Conservation (phyloP, 495 filamentous ascomycete genomes). For the Podospora fimiseda region DNA sequence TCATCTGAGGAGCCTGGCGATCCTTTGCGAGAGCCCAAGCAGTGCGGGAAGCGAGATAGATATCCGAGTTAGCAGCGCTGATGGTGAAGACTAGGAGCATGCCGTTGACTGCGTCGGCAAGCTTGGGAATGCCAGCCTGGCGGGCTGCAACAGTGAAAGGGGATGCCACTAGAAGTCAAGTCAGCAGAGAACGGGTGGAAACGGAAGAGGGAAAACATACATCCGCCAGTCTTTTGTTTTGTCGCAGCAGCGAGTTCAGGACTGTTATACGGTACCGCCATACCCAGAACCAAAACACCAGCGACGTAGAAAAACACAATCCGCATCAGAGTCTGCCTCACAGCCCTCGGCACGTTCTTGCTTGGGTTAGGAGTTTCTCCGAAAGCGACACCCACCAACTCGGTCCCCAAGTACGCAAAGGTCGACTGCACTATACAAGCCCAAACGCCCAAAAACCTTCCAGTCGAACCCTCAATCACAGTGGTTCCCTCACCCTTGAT, state of each 20-base stretch:
- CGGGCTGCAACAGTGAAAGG: conserved; percentile 61
- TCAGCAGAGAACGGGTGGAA: too few relatives aligned
- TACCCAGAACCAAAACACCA: conserved; percentile 64
- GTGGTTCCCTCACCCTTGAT: not conserved
- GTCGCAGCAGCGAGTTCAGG: conserved; percentile 50
- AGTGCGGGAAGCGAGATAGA: conserved; percentile 80
- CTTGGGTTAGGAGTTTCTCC: conserved; percentile 75
- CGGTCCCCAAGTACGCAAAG: conserved; percentile 80
- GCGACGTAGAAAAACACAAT: conserved; percentile 71
- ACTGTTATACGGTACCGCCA: conserved; percentile 58
- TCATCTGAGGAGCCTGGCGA: conserved; percentile 65
- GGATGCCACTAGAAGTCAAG: conserved; percentile 40
- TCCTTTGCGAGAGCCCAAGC: conserved; percentile 73
- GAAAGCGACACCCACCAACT: conserved; percentile 74
- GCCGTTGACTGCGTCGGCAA: conserved; percentile 72
- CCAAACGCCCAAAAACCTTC: conserved; percentile 71
- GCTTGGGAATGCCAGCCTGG: conserved; percentile 55
- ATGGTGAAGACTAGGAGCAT: conserved; percentile 75
- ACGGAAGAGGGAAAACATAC: conserved; percentile 13
- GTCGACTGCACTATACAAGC: conserved; percentile 69
- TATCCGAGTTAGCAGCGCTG: conserved; percentile 69
- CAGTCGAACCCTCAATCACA: conserved; percentile 37
- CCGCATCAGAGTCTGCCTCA: conserved; percentile 65
- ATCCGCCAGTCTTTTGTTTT: conserved; percentile 37
- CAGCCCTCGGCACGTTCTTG: conserved; percentile 65